A percentile compares a stretch with the other conserved stretches of the same genome.
Conservation (phyloP, 2,329 filamentous ascomycete species). For the Xenoacremonium recifei region DNA sequence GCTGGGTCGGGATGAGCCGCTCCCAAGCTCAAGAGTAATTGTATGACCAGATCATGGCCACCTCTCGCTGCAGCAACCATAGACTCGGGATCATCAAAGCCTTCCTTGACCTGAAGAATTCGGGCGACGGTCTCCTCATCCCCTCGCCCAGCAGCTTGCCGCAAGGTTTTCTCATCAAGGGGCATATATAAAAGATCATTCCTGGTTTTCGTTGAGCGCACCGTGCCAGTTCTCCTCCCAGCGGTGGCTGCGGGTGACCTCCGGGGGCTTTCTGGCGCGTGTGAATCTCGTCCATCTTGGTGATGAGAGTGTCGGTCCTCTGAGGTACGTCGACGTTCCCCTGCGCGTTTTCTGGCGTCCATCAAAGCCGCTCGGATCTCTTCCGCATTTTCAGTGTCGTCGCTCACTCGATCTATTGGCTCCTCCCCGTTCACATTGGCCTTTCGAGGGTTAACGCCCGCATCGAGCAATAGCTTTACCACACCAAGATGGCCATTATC, state of each 20-base stretch:
- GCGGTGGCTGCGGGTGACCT: conserved; percentile 50
- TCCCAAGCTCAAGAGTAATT: conserved; percentile 70
- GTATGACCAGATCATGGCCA: conserved; percentile 84
- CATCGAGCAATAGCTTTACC: conserved; percentile 77
- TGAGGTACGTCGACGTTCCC: conserved; percentile 53
- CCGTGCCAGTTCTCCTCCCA: conserved; percentile 52
- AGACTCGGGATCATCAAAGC: conserved; percentile 74
- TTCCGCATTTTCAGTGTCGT: conserved; percentile 72
- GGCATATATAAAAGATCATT: conserved; percentile 64
- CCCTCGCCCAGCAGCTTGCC: conserved; percentile 58
- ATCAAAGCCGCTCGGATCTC: conserved; percentile 72
- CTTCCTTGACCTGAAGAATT: conserved; percentile 60
- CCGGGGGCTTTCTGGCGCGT: conserved; percentile 58
- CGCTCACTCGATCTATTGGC: conserved; percentile 78
- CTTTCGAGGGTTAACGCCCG: conserved; percentile 87
- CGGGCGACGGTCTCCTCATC: conserved; percentile 61
- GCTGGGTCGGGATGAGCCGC: conserved; percentile 66
- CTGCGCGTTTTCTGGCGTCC: conserved; percentile 55
- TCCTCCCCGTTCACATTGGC: conserved; percentile 92
- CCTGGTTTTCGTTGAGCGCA: conserved; percentile 62
- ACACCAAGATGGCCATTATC: conserved; percentile 93
- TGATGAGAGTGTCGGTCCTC: conserved; percentile 53
- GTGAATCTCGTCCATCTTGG: conserved; percentile 49
- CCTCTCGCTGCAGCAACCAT: conserved; percentile 90
- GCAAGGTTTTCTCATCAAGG: conserved; percentile 59